These are phyloP conservation scores for Zelonia costaricensis DNA, from an alignment of 208 protist genomes.

Conservation along the genomic window DNA sequence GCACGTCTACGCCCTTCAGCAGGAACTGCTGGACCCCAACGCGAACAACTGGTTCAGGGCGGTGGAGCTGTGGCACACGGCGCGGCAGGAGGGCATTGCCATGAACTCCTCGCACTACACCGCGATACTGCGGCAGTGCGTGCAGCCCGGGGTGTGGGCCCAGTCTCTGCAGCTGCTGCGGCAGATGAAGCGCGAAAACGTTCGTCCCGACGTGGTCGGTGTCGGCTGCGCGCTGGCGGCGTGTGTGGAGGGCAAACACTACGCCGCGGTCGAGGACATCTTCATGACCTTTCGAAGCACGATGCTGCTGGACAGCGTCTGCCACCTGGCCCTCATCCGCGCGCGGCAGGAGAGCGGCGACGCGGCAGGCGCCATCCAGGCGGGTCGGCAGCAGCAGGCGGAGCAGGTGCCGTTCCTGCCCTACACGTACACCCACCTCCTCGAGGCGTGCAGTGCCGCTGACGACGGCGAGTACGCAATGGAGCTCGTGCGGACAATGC, in stretches of 20 bases:
- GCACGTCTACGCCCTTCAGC: constrained; percentile 87
- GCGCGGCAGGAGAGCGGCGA: constrained; percentile 42
- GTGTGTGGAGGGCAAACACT: constrained; percentile 51
- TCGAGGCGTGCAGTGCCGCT: constrained; percentile 49
- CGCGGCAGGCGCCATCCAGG: constrained; percentile 38
- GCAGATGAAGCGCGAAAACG: constrained; percentile 68
- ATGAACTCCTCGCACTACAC: constrained; percentile 75
- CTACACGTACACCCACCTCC: constrained; percentile 64
- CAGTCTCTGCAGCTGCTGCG: constrained; percentile 49
- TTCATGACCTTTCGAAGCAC: constrained; percentile 49
- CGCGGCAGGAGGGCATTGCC: constrained; percentile 77
- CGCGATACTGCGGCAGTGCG: constrained; percentile 81
- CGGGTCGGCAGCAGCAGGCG: constrained; percentile 50
- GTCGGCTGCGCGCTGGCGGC: constrained; percentile 65
- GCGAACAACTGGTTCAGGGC: constrained; percentile 83
- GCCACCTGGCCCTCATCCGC: constrained; percentile 76
- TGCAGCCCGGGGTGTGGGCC: constrained; percentile 66
- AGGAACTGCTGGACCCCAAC: constrained; percentile 74
- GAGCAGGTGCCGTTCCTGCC: constrained; percentile 69
- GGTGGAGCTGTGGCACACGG: constrained; percentile 83
- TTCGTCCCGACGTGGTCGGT: constrained; percentile 71
- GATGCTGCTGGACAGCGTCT: constrained; percentile 79
- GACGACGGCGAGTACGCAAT: constrained; percentile 55
- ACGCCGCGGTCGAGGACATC: constrained; percentile 46
- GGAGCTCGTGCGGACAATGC: constrained; percentile 60